Evolutionary conservation across 2,329 filamentous ascomycete genomes (phyloP), one percentile per base, ranked within the genome.

Genomic region (Rutstroemia sp.): DNA sequence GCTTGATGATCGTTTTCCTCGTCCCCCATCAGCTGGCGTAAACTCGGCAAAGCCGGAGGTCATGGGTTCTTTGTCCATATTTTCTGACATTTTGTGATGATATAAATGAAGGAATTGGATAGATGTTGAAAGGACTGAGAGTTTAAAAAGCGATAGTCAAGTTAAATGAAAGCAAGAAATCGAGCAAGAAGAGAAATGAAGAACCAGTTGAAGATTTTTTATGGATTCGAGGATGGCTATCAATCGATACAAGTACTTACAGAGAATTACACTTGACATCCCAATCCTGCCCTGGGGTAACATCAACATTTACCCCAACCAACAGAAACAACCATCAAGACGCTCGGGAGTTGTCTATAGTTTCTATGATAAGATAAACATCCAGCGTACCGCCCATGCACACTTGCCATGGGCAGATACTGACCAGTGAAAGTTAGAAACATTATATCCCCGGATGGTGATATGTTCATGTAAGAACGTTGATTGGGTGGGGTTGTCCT

Each of bases 1-100:
- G 10, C 42, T 46, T 4, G 30, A 38, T 69, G 71, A 59, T 82
- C 75, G 56, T 78, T 25, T 34, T 10, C 18, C 34, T 47, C 27
- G 59, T 18, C 10, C 60, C 55, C 50, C 57, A 21, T 21, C 19
- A 42, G 23, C 49, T 44, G 30, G 49, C 2, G 49, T 47, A 10
- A 55, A 53, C 23, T 53, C 30, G 34, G 45, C 38, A 23, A 52
- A 57, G 49, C 23, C 19, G 6, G 53, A 44, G 4, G 38, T 56
- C 16, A 47, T 41, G 18, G 49, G 30, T 5, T 52, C 34, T 38
- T 56, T 52, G 23, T 37, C n/a, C 19, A 18, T 18, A 42, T 51
- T 42, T 7, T 30, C 49, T 34, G 54, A 49, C 54, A 55, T 55
- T 55, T 55, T 25, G 53, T 47, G 51, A 39, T 47, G 2, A 44